phyloP scores from a whole-genome alignment of 2,329 filamentous ascomycete species.

The Beauveria medogensis region DNA sequence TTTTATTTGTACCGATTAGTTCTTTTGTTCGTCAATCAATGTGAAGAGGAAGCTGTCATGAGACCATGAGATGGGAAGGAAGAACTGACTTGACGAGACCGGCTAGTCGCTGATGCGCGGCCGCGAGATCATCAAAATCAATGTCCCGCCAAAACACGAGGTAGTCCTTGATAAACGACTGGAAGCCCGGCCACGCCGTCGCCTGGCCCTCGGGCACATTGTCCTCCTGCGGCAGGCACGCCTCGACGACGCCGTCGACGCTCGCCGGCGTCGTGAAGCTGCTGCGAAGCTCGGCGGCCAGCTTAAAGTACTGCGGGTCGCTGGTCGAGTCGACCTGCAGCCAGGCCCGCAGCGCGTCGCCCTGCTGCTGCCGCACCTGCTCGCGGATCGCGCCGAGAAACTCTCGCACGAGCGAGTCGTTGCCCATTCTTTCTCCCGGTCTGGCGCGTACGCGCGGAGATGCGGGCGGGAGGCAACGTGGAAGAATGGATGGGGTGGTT shows the following conservation, averaged over 20 bases:
- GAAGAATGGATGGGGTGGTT: no score
- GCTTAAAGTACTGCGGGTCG: conserved; percentile 56
- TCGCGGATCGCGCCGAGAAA: conserved; percentile 58
- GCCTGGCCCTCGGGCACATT: conserved; percentile 56
- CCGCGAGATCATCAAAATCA: conserved; percentile 64
- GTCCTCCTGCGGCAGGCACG: conserved; percentile 55
- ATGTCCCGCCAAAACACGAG: conserved; percentile 75
- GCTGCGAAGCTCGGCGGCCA: conserved; percentile 58
- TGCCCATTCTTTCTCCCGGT: background rate
- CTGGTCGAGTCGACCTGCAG: conserved; percentile 68
- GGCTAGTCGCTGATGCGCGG: conserved; percentile 67
- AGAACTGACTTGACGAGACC: conserved; percentile 62
- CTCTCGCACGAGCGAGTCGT: conserved; percentile 48
- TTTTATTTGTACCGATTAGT: conserved; percentile 23
- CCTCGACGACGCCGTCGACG: conserved; percentile 56
- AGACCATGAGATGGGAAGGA: background rate
- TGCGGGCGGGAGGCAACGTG: background rate
- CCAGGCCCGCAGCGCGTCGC: conserved; percentile 57
- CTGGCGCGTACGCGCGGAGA: background rate
- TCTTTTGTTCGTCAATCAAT: background rate
- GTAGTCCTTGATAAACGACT: conserved; percentile 74
- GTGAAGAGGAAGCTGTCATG: background rate
- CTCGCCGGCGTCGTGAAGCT: conserved; percentile 42
- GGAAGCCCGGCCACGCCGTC: conserved; percentile 67
- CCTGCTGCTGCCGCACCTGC: conserved; percentile 53